These are phyloP conservation scores for Hanseniaspora guilliermondii DNA, from an alignment of 805 yeast species.

Conservation along the genomic window DNA sequence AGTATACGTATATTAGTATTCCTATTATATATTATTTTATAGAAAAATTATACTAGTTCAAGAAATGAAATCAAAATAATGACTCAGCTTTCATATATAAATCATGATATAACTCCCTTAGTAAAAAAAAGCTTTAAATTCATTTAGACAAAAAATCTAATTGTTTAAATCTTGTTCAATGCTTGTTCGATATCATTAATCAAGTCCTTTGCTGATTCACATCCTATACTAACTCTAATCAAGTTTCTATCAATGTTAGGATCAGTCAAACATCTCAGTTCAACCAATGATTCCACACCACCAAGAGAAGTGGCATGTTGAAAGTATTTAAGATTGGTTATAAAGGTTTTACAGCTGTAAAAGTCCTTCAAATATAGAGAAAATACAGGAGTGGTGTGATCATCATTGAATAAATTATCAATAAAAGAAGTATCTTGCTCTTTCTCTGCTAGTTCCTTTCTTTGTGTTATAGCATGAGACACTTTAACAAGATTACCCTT, in stretches of 20 bases:
- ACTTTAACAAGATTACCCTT: slow-evolving; percentile 38
- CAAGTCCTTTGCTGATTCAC: slow-evolving; percentile 65
- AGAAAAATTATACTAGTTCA: too few relatives aligned
- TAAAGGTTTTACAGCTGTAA: slow-evolving; percentile 49
- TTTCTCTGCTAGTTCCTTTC: slow-evolving; percentile 2
- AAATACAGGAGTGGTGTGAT: slow-evolving; percentile 52
- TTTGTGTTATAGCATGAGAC: slow-evolving; percentile 67
- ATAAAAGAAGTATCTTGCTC: slow-evolving; percentile 44
- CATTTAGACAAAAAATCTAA: too few relatives aligned
- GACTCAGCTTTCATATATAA: too few relatives aligned
- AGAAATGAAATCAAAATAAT: too few relatives aligned
- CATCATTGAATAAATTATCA: slow-evolving; percentile 53
- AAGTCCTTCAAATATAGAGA: slow-evolving; percentile 42
- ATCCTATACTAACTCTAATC: slow-evolving; percentile 68
- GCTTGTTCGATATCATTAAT: slow-evolving; percentile 62
- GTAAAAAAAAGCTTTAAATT: too few relatives aligned
- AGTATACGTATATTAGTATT: too few relatives aligned
- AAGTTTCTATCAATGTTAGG: slow-evolving; percentile 41
- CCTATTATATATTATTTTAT: too few relatives aligned
- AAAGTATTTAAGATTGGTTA: slow-evolving; percentile 54
- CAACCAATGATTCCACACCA: slow-evolving; percentile 81
- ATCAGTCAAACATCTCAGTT: slow-evolving; percentile 78
- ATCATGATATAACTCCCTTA: too few relatives aligned
- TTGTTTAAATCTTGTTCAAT: slow-evolving; percentile 20
- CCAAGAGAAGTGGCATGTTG: slow-evolving; percentile 90